A percentile compares a stretch with the other conserved stretches of the same genome.
Evolutionary conservation across 2,329 filamentous ascomycete species (phyloP).

Genomic region (Stagonosporopsis chrysanthemi): DNA sequence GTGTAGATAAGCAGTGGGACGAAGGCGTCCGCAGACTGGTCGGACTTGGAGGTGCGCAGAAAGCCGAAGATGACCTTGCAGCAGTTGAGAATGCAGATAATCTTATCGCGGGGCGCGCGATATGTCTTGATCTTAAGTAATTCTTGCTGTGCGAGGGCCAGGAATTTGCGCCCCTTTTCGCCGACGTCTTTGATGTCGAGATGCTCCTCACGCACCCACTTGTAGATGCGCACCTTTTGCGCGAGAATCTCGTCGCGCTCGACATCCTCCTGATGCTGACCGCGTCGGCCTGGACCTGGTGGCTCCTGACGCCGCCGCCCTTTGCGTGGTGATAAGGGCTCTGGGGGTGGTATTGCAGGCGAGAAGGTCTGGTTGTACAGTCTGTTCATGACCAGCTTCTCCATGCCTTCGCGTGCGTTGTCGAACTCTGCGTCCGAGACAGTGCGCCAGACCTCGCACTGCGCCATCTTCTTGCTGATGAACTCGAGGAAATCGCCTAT

Average conservation of each 20-base stretch:
- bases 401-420: conserved; percentile 98
- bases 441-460: conserved; percentile 95
- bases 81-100: conserved; percentile 97
- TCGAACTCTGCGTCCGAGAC: conserved; percentile 98
- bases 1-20: conserved; percentile 92
- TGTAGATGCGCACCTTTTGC: conserved; percentile 96
- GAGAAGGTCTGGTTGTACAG: conserved; percentile 96
- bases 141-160: conserved; percentile 91
- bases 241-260: conserved; percentile 94
- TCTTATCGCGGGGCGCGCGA: conserved; percentile 95
- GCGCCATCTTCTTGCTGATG: conserved; percentile 97
- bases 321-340: conserved; percentile 74
- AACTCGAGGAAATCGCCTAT: conserved; percentile 96
- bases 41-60: conserved; percentile 87
- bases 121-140: conserved; percentile 96
- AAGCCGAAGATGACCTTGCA: conserved; percentile 99
- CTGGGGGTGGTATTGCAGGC: conserved; percentile 84
- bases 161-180: conserved; percentile 86
- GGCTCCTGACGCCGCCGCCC: conserved; percentile 66
- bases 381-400: conserved; percentile 98
- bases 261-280: conserved; percentile 97
- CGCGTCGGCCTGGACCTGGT: conserved; percentile 81
- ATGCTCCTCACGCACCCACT: conserved; percentile 92
- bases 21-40: conserved; percentile 95
- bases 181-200: conserved; percentile 87